Evolutionary conservation across 306 rosid genomes (phyloP), one percentile per base, ranked within the genome.

Genomic region (Glycine latifolia): DNA sequence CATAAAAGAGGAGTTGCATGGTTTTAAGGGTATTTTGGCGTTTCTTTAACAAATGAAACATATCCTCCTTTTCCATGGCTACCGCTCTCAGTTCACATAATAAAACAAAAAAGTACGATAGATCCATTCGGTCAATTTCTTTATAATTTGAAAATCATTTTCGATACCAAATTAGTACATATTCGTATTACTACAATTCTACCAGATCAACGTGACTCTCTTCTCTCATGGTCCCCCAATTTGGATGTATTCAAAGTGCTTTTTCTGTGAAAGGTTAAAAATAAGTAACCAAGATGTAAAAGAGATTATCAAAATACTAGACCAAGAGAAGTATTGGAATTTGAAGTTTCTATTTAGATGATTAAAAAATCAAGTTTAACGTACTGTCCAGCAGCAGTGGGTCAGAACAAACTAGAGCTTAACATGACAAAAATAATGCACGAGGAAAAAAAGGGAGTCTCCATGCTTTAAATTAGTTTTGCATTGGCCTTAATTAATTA

Each of bases 71-170:
- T 46, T 82, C 73, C 17, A 67, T 50, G 3, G 17, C 76, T 35
- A 65, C 15, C 80, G 79, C 31, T 26, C 31, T 26, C 31, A 26
- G 31, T 26, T 26, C 31, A 2, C 31, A 26, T 26, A 55, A 67
- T 66, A 69, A 55, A 86, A 81, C 84, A 86, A 84, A 83, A 1
- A 58, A 80, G 90, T 84, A 90, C 79, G 71, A 82, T 49, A 52
- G 41, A 81, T 55, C 37, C 26, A 78, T 79, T 74, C 54, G 78
- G 83, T 78, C 84, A 83, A 78, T 82, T 81, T 90, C 62, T 65
- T 50, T 81, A 83, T 92, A 83, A 89, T 90, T 89, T 79, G 71
- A 69, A 77, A 82, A 92, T 87, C 89, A 90, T 92, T 86, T 67
- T 75, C 49, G 54, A 61, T 76, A 53, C 78, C 82, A 67, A 63